These are phyloP conservation scores for Wolfiporia cocos DNA, from an alignment of 1,284 basidiomycete genomes.

Conservation along the genomic window DNA sequence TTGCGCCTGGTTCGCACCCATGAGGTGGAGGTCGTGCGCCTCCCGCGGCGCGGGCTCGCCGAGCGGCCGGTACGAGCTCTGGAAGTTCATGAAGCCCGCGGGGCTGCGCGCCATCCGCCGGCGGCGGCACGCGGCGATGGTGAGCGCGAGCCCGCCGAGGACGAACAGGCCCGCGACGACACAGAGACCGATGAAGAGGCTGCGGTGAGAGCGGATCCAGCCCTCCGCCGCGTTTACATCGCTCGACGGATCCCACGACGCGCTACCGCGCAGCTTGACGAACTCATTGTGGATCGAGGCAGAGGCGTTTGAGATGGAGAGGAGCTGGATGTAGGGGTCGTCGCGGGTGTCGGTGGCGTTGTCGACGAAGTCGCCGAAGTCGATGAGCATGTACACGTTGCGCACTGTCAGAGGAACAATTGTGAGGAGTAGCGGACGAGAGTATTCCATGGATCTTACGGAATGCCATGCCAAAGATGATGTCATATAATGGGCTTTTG, in stretches of 20 bases:
- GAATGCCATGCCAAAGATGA: slow-evolving; percentile 29
- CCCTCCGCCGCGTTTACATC: slow-evolving; percentile 5
- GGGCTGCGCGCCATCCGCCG: slow-evolving; percentile 9
- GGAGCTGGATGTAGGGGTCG: slow-evolving; percentile 28
- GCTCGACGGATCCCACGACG: slow-evolving; percentile 5
- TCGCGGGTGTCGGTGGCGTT: slow-evolving; percentile 19
- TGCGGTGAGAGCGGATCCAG: slow-evolving; percentile 17
- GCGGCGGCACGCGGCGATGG: slow-evolving; percentile 1
- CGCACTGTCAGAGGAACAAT: slow-evolving; percentile 22
- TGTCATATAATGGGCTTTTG: slow-evolving; percentile 18
- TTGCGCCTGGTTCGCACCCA: slow-evolving; percentile 4
- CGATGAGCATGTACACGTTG: slow-evolving; percentile 28
- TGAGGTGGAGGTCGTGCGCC: slow-evolving; percentile 16
- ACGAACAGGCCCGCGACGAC: slow-evolving; percentile 16
- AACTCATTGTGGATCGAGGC: slow-evolving; percentile 27
- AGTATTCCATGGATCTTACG: no score
- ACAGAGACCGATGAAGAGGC: slow-evolving; percentile 22
- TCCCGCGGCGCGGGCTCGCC: slow-evolving; percentile 14
- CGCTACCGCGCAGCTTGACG: slow-evolving; percentile 21
- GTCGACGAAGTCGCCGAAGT: slow-evolving; percentile 32
- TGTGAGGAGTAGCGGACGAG: neutral
- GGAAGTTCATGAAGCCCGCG: slow-evolving; percentile 14
- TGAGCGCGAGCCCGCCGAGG: slow-evolving; percentile 7
- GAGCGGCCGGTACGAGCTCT: slow-evolving; percentile 16
- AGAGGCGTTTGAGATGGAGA: slow-evolving; percentile 24